Evolutionary conservation across 2,329 filamentous ascomycete species (phyloP).

Genomic region (Daldinia sp.): DNA sequence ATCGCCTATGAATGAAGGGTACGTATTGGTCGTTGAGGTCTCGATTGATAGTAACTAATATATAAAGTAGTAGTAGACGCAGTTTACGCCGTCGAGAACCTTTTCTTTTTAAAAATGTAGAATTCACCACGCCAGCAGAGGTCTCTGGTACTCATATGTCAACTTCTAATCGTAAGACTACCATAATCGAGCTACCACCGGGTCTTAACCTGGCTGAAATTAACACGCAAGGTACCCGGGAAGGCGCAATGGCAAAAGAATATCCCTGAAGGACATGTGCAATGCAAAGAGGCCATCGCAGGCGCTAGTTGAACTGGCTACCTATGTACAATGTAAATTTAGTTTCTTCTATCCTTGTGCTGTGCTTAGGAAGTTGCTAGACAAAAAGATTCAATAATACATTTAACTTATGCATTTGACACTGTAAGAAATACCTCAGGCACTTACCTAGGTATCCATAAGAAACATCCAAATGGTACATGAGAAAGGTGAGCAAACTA

Average conservation of each 20-base stretch:
- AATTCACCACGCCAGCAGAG: conserved; percentile 38
- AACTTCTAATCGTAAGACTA: conserved; percentile 41
- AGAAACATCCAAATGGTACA: not conserved
- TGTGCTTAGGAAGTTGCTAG: conserved; percentile 23
- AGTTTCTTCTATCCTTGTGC: conserved; percentile 4
- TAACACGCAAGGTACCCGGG: not conserved
- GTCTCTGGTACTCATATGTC: conserved; percentile 21
- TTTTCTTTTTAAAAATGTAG: conserved; percentile 41
- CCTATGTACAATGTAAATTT: not conserved
- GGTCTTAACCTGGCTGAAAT: not conserved
- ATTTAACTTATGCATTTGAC: not conserved
- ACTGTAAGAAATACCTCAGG: not conserved
- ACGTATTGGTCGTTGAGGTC: not conserved
- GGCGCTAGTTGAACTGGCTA: not conserved
- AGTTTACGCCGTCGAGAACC: conserved; percentile 12
- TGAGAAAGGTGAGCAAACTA: not conserved
- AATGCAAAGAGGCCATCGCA: not conserved
- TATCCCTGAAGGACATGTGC: not conserved
- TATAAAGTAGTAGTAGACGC: conserved; percentile 25
- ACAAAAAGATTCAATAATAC: too few relatives aligned
- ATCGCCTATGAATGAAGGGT: conserved; percentile 14
- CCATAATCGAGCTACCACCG: conserved; percentile 40
- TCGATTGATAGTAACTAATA: conserved; percentile 5
- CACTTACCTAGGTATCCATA: too few relatives aligned
- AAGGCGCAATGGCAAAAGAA: not conserved